Percentiles rank a stretch among this genome's conserved stretches.
phyloP scores from a whole-genome alignment of 129 eudicot genomes.

The Tagetes erecta region DNA sequence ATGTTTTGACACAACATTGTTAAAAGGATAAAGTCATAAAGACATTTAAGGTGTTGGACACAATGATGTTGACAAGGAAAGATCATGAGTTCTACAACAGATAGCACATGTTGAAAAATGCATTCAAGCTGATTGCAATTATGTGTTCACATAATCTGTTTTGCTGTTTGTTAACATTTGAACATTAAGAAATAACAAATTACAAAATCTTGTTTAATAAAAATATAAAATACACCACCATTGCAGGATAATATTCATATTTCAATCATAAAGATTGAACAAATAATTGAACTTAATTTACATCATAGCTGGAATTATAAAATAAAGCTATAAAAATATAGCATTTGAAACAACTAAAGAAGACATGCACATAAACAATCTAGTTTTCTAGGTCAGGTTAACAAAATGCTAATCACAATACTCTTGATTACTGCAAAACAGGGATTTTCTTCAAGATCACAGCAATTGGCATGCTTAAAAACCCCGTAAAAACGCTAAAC shows the following conservation, averaged over 20 bases:
- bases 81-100: too few species aligned
- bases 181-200: neutral
- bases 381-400: neutral
- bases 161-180: neutral
- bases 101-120: neutral
- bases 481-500: conserved; percentile 61
- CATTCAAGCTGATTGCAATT: neutral
- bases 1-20: too few species aligned
- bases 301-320: neutral
- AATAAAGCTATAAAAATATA: neutral
- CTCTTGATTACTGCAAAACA: conserved; percentile 24
- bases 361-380: neutral
- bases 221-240: neutral
- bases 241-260: neutral
- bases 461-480: conserved; percentile 94
- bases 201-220: neutral
- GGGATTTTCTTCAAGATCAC: conserved; percentile 58
- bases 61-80: too few species aligned
- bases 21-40: too few species aligned
- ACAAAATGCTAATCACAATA: neutral
- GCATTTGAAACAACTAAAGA: neutral
- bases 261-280: neutral
- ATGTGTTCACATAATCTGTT: neutral
- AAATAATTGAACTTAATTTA: neutral
- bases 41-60: too few species aligned